phyloP scores from a whole-genome alignment of 768 basidiomycete species.

The Scleroderma bovista region DNA sequence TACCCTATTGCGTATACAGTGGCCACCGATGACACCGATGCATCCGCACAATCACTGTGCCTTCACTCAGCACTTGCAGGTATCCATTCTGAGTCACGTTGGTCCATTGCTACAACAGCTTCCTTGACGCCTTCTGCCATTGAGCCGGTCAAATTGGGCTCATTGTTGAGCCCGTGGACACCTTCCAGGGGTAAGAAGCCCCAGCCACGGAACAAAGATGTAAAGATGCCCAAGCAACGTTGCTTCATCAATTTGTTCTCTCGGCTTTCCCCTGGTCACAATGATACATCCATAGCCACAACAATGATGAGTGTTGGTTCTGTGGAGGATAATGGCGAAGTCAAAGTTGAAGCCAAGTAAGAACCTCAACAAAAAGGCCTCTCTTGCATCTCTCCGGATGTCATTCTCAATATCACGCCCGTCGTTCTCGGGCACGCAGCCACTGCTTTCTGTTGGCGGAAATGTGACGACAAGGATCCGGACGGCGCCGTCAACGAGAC shows the following conservation, averaged over 20 bases:
- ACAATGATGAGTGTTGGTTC: constrained; percentile 1
- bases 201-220: constrained; percentile 9
- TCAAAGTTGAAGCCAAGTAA: constrained; percentile 15
- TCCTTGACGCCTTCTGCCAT: constrained; percentile 18
- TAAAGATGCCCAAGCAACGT: constrained; percentile 25
- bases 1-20: background rate
- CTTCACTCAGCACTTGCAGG: constrained; percentile 2
- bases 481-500: no score
- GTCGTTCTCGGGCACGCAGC: constrained; percentile 24
- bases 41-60: background rate
- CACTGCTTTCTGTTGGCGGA: no score
- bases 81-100: constrained; percentile 10
- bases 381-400: constrained; percentile 24
- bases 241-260: constrained; percentile 30
- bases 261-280: constrained; percentile 25
- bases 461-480: no score
- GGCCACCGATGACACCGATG: background rate
- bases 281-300: constrained; percentile 10
- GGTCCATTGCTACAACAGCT: constrained; percentile 29
- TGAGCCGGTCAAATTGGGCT: constrained; percentile 5
- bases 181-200: constrained; percentile 15
- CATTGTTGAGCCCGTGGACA: constrained; percentile 6
- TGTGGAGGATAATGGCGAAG: constrained; percentile 6
- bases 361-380: constrained; percentile 23
- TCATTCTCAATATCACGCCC: constrained; percentile 27